Conservation (phyloP, 148 eudicot genomes). For the Cornus florida region DNA sequence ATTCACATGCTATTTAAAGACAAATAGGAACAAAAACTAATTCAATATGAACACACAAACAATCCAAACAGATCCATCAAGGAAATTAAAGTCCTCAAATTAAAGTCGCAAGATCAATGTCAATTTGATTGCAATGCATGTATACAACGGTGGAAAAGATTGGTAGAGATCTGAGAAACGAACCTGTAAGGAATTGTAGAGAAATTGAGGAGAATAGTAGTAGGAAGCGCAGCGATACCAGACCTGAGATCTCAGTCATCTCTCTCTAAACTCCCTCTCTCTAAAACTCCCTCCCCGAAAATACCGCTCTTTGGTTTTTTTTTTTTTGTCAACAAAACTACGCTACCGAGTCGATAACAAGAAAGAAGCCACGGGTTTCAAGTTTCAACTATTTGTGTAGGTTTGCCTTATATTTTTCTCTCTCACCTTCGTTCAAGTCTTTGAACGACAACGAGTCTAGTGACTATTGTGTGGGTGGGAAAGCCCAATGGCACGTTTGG, state of each 20-base stretch:
- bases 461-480: too few relatives aligned
- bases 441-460: too few relatives aligned
- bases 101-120: not conserved
- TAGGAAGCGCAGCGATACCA: constrained; percentile 24
- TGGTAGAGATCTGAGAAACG: constrained; percentile 18
- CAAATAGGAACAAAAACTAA: not conserved
- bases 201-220: constrained; percentile 30
- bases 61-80: not conserved
- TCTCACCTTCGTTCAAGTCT: too few relatives aligned
- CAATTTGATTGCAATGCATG: not conserved
- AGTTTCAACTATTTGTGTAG: too few relatives aligned
- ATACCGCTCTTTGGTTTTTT: not conserved
- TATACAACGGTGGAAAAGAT: not conserved
- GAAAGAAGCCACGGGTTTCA: not conserved
- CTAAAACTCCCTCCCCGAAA: not conserved
- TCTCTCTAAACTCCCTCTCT: constrained; percentile 15
- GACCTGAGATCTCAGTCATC: constrained; percentile 37
- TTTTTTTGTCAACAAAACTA: too few relatives aligned
- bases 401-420: too few relatives aligned
- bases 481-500: too few relatives aligned
- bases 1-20: not conserved
- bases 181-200: constrained; percentile 36
- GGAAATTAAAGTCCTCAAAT: not conserved
- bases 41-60: not conserved
- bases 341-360: not conserved